Conservation (phyloP, 179 eudicot species). For the Silene noctiflora region DNA sequence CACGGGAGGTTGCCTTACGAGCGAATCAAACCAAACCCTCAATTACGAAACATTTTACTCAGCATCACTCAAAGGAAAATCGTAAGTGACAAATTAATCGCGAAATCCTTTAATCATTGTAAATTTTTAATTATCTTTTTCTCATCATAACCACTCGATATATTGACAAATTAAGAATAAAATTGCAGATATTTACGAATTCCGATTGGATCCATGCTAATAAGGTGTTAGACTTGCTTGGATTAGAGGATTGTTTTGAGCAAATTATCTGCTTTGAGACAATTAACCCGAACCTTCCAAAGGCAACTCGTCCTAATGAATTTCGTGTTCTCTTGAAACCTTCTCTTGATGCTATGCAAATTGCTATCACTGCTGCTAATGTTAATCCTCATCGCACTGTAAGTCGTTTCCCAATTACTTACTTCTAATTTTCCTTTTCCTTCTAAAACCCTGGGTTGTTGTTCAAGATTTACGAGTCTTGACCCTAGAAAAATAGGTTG, state of each 20-base stretch:
- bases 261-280: conserved; percentile 85
- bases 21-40: conserved; percentile 62
- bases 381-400: conserved; percentile 77
- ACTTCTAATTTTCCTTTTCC: no score
- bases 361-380: conserved; percentile 55
- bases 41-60: conserved; percentile 55
- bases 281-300: conserved; percentile 61
- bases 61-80: conserved; percentile 71
- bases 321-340: conserved; percentile 76
- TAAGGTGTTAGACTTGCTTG: conserved; percentile 56
- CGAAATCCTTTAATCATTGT: neutral
- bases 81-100: conserved; percentile 29
- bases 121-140: no score
- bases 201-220: conserved; percentile 69
- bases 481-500: no score
- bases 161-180: neutral
- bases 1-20: conserved; percentile 93
- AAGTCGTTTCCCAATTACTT: neutral
- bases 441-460: no score
- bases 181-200: conserved; percentile 75
- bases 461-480: no score
- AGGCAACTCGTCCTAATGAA: conserved; percentile 54
- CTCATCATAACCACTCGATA: no score
- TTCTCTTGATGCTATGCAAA: conserved; percentile 62
- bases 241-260: conserved; percentile 74